These are phyloP conservation scores for Starmera caribaea DNA, from an alignment of 805 yeast genomes.

Conservation along the genomic window DNA sequence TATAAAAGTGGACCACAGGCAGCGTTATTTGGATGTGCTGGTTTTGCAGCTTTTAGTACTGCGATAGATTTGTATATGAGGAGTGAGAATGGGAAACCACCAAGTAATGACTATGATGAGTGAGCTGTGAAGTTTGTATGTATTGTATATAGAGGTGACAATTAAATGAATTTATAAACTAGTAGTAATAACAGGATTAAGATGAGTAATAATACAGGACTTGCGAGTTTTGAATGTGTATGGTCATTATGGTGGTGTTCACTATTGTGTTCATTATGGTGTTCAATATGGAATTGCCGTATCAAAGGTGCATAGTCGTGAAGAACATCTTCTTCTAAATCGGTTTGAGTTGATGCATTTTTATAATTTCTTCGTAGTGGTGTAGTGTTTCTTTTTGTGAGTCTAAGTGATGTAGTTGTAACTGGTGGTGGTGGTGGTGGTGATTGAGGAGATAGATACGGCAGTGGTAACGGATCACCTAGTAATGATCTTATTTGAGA, in stretches of 20 bases:
- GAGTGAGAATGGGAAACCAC: conserved; percentile 76
- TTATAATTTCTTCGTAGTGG: no score
- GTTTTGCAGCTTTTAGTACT: conserved; percentile 91
- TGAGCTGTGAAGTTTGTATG: conserved; percentile 12
- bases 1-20: conserved; percentile 91
- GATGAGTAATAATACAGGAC: background rate
- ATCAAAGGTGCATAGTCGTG: no score
- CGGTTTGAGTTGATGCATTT: no score
- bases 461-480: conserved; percentile 31
- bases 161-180: background rate
- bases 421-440: background rate
- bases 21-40: conserved; percentile 88
- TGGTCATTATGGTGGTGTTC: no score
- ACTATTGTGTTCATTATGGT: no score
- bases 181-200: background rate
- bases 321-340: background rate
- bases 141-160: background rate
- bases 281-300: no score
- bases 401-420: no score
- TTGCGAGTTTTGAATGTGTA: background rate
- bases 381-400: no score
- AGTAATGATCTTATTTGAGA: conserved; percentile 8
- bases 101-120: conserved; percentile 76
- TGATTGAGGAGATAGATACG: conserved; percentile 14
- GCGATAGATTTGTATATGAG: conserved; percentile 80